These are phyloP conservation scores for Dendrobium nobile DNA, from an alignment of 106 monocot species.

Conservation along the genomic window DNA sequence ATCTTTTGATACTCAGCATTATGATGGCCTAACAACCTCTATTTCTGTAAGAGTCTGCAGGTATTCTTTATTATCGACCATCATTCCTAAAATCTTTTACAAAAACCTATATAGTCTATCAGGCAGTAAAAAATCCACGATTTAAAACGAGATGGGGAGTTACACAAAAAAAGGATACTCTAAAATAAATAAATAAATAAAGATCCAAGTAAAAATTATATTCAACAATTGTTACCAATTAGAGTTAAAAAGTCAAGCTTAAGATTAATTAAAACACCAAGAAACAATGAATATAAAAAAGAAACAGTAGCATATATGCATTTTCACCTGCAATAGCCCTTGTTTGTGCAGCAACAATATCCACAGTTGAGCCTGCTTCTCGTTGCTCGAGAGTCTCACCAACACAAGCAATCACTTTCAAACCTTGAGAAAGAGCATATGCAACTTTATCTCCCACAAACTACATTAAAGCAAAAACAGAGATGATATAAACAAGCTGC, in stretches of 20 bases:
- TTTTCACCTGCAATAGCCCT: slow-evolving; percentile 74
- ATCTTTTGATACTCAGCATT: neutral
- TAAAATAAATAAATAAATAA: no score
- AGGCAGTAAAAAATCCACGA: neutral
- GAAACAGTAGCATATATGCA: neutral
- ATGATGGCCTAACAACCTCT: neutral
- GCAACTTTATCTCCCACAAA: slow-evolving; percentile 94
- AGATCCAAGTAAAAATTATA: neutral
- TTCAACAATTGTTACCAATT: neutral
- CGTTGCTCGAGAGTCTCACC: slow-evolving; percentile 92
- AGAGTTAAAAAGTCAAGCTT: neutral
- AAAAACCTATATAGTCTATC: neutral
- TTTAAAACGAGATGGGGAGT: neutral
- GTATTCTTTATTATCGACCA: neutral
- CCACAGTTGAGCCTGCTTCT: slow-evolving; percentile 75
- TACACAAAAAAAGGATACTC: no score
- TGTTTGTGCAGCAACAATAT: slow-evolving; percentile 86
- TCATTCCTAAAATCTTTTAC: neutral
- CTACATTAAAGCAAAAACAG: slow-evolving; percentile 22
- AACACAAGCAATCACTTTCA: slow-evolving; percentile 96
- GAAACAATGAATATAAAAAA: neutral
- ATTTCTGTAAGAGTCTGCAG: neutral
- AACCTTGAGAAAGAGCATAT: slow-evolving; percentile 77
- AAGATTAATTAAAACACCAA: neutral
- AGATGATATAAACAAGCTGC: neutral